Base-by-base conservation (phyloP, 1,284 basidiomycete species). In the Ustilago cynodontis region DNA sequence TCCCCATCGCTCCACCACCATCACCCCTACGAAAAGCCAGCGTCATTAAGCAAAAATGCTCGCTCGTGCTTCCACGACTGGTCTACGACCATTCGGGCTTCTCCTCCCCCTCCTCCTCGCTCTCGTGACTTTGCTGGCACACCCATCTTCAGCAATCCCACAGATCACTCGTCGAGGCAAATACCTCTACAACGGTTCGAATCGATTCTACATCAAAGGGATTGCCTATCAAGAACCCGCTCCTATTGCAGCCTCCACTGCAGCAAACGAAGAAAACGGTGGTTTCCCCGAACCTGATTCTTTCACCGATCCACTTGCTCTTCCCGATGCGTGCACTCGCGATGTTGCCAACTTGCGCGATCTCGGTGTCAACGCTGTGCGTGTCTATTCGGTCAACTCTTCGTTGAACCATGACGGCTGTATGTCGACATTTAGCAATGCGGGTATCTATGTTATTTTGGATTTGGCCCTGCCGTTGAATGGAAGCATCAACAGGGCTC, bases 381-480 rank as follows among this genome's bases (percentile, higher is more conserved):
- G 94, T 66, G 92, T 92, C 3, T 83, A 83, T 57, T 76, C 71
- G 54, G 93, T 95, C 78, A 90, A 95, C 85, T 90, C 93, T 0
- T 88, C 91, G 31, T 86, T 91, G 67, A 91, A 95, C 86, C 94
- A 97, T 80, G 93, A 94, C 84, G 88, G 87, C 1, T 97, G 94
- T 86, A 96, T 97, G 94, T 87, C 87, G 52, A 87, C 90, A 9
- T 88, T 97, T 66, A 91, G 91, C 81, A 87, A 88, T 43, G 93
- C 93, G 45, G 92, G 92, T 43, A 96, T 96, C 74, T 96, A 96
- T 86, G 90, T 93, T 59, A 92, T 96, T 91, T 94, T 96, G 73
- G 94, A 96, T 86, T 88, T 96, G 54, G 90, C 93, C 1, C 88
- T 94, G 11, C 94, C 94, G 18, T 87, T 92, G 39, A 95, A 94